Conservation (phyloP, 2,329 filamentous ascomycete genomes). For the Beauveria asiatica region DNA sequence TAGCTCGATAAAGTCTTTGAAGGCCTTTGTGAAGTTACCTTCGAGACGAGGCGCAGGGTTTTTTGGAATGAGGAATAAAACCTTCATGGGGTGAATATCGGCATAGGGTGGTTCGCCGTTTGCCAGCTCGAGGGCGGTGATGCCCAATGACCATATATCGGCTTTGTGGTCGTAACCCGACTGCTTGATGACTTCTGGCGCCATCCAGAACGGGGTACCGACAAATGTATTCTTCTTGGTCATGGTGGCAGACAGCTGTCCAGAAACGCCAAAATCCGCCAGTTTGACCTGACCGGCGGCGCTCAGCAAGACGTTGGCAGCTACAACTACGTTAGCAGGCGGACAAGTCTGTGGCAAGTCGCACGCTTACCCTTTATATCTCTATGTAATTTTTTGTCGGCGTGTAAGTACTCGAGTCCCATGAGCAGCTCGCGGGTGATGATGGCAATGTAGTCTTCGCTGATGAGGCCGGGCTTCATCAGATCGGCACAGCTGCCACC, state of each 20-base stretch:
- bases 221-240: constrained; percentile 99
- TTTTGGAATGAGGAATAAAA: constrained; percentile 91
- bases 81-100: constrained; percentile 98
- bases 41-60: constrained; percentile 77
- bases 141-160: constrained; percentile 94
- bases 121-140: constrained; percentile 86
- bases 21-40: constrained; percentile 71
- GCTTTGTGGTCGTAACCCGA: constrained; percentile 97
- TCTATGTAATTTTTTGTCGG: constrained; percentile 90
- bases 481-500: constrained; percentile 93
- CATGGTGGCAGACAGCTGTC: constrained; percentile 94
- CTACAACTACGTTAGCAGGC: constrained; percentile 33
- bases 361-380: constrained; percentile 74
- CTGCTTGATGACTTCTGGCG: constrained; percentile 96
- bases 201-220: constrained; percentile 99
- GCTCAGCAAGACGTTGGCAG: constrained; percentile 84
- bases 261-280: constrained; percentile 94
- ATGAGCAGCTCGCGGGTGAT: constrained; percentile 84
- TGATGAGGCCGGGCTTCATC: constrained; percentile 85
- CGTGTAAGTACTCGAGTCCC: constrained; percentile 86
- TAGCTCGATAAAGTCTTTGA: constrained; percentile 76
- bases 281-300: constrained; percentile 93
- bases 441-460: constrained; percentile 94
- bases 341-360: neutral
- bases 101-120: constrained; percentile 90